Conservation (phyloP, 305 asterid species). For the Solanum hybrid region DNA sequence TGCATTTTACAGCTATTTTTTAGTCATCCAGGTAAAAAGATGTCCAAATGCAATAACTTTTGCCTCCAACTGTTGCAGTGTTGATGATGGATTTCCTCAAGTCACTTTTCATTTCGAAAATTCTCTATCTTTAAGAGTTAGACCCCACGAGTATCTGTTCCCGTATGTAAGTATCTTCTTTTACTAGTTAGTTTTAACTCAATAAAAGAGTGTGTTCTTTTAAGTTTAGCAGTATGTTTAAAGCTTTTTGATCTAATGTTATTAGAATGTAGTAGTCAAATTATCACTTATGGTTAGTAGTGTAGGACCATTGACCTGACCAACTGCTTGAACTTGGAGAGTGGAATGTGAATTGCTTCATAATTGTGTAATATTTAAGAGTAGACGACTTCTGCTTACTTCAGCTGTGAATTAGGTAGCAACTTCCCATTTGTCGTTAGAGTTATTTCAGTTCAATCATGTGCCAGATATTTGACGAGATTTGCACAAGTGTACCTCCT, state of each 20-base stretch:
- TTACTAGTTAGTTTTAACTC: neutral
- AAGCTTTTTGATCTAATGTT: neutral
- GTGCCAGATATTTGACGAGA: neutral
- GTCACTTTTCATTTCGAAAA: conserved; percentile 80
- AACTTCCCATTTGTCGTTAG: neutral
- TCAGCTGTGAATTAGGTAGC: neutral
- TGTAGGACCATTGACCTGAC: neutral
- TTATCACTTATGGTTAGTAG: neutral
- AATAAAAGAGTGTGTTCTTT: neutral
- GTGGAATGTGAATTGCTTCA: neutral
- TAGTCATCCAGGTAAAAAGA: neutral
- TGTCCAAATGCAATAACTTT: neutral
- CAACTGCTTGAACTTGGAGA: neutral
- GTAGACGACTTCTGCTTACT: neutral
- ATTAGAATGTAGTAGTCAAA: neutral
- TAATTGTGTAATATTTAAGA: neutral
- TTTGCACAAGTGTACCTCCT: neutral
- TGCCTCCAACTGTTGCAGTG: conserved; percentile 42
- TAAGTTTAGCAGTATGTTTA: neutral
- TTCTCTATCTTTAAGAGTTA: conserved; percentile 70
- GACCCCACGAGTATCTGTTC: conserved; percentile 88
- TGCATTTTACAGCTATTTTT: neutral
- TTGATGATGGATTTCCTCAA: conserved; percentile 83
- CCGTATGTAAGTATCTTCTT: conserved; percentile 67
- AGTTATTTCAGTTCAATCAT: neutral